A percentile compares a stretch with the other conserved stretches of the same genome.
Evolutionary conservation across 371 early-diverging fungal genomes (phyloP).

Genomic region (Saksenaea oblongispora): DNA sequence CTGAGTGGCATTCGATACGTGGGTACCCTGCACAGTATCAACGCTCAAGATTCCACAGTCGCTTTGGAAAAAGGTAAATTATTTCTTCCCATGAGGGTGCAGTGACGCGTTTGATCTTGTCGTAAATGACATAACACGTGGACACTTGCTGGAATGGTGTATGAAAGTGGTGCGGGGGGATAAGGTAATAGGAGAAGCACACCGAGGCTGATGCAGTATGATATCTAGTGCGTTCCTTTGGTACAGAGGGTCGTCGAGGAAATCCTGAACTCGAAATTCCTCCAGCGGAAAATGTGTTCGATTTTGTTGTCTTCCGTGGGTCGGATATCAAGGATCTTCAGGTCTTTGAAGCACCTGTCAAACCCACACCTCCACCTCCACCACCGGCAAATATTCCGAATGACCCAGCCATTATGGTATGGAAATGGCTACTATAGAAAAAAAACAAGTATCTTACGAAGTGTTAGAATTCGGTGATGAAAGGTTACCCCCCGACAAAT

Average conservation of each 20-base stretch:
- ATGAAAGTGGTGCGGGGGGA: not conserved
- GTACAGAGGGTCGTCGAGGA: constrained; percentile 82
- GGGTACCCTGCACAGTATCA: constrained; percentile 86
- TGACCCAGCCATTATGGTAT: constrained; percentile 91
- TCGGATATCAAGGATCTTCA: constrained; percentile 92
- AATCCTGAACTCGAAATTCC: constrained; percentile 85
- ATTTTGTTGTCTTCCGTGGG: constrained; percentile 90
- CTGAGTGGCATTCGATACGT: constrained; percentile 92
- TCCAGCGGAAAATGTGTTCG: constrained; percentile 81
- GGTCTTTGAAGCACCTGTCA: constrained; percentile 76
- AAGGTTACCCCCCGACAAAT: constrained; percentile 40
- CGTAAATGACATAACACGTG: not conserved
- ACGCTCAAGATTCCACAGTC: constrained; percentile 87
- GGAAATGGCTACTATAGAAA: constrained; percentile 11
- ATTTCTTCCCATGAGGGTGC: not conserved
- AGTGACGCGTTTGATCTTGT: not conserved
- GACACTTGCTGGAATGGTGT: not conserved
- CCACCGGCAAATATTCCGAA: constrained; percentile 67
- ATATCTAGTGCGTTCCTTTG: constrained; percentile 73
- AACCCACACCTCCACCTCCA: constrained; percentile 52
- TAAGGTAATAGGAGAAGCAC: not conserved
- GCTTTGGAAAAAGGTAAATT: constrained; percentile 83
- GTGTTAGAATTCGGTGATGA: constrained; percentile 28
- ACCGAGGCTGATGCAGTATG: not conserved
- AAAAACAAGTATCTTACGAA: not conserved